These are phyloP conservation scores for Wickerhamomyces chambardii DNA, from an alignment of 805 yeast genomes.

Conservation along the genomic window DNA sequence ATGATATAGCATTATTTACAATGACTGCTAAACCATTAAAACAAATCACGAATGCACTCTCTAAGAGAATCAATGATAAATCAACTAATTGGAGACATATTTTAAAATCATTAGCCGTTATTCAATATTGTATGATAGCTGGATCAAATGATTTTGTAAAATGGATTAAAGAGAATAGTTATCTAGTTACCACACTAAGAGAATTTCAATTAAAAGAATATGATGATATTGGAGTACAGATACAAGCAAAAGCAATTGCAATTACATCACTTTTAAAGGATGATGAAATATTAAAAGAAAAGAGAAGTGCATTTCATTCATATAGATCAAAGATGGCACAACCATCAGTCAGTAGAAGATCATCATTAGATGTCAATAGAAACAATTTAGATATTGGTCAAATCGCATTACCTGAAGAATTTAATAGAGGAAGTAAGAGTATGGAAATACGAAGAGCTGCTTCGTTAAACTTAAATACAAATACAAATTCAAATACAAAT, in stretches of 20 bases:
- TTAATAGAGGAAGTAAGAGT: conserved; percentile 16
- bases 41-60: conserved; percentile 29
- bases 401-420: background rate
- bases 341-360: conserved; percentile 24
- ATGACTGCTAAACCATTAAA: conserved; percentile 27
- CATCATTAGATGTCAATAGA: conserved; percentile 15
- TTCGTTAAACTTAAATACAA: no score
- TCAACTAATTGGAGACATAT: conserved; percentile 27
- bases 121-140: conserved; percentile 40
- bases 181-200: conserved; percentile 16
- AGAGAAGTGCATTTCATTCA: conserved; percentile 31
- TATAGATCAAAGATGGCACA: conserved; percentile 32
- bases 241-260: conserved; percentile 27
- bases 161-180: conserved; percentile 37
- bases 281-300: conserved; percentile 24
- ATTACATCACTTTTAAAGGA: conserved; percentile 23
- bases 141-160: conserved; percentile 42
- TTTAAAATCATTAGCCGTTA: conserved; percentile 42
- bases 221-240: conserved; percentile 21
- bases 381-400: conserved; percentile 5
- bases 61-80: conserved; percentile 27
- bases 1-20: conserved; percentile 40
- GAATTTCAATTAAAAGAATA: conserved; percentile 19
- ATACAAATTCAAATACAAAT: conserved; percentile 2
- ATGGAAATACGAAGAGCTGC: conserved; percentile 20